These are phyloP conservation scores for Thuja plicata DNA, from an alignment of 83 land plant genomes.

Conservation along the genomic window DNA sequence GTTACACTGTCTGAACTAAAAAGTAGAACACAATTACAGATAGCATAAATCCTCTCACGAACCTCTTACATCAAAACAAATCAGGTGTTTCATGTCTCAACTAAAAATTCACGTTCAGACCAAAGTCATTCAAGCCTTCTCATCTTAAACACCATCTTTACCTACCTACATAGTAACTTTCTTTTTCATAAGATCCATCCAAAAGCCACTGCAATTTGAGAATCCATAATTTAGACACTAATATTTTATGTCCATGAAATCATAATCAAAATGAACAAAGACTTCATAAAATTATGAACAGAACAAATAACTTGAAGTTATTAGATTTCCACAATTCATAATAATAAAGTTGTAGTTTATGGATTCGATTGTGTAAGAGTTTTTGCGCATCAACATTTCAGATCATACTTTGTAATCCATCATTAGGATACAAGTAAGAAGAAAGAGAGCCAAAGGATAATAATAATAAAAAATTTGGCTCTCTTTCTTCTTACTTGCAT, in stretches of 20 bases:
- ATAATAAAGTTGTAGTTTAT: too few species aligned
- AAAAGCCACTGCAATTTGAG: not conserved
- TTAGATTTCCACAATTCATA: too few species aligned
- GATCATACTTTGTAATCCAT: too few species aligned
- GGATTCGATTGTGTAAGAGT: too few species aligned
- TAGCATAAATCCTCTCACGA: not conserved
- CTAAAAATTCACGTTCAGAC: not conserved
- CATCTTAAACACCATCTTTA: not conserved
- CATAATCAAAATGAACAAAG: not conserved
- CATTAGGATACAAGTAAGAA: too few species aligned
- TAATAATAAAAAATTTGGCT: too few species aligned
- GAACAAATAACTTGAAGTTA: too few species aligned
- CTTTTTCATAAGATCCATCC: not conserved
- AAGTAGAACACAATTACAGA: slow-evolving; percentile 9
- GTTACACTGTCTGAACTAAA: not conserved
- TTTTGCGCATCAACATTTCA: too few species aligned
- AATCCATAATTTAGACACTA: not conserved
- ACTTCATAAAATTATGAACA: not conserved
- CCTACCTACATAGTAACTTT: not conserved
- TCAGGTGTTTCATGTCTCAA: slow-evolving; percentile 3
- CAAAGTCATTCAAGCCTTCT: not conserved
- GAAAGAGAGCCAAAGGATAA: too few species aligned
- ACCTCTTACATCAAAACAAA: slow-evolving; percentile 7
- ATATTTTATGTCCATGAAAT: not conserved
- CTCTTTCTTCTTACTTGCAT: too few species aligned